Evolutionary conservation across 345 rosid species (phyloP).

Genomic region (Acer saccharum): DNA sequence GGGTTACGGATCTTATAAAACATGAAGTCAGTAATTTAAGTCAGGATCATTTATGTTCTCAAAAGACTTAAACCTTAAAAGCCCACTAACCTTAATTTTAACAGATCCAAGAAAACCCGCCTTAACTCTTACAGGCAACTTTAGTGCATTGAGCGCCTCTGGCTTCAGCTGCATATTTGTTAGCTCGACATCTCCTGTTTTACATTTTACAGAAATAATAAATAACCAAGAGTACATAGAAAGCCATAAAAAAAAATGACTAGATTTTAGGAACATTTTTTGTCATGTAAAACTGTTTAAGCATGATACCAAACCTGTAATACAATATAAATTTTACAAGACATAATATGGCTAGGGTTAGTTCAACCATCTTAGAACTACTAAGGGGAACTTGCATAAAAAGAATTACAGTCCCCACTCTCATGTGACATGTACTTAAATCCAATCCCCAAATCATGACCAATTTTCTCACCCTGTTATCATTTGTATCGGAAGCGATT

Average conservation of each 20-base stretch:
- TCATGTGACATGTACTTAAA: neutral
- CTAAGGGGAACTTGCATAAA: neutral
- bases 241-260: neutral
- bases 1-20: neutral
- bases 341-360: neutral
- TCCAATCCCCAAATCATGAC: neutral
- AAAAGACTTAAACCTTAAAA: neutral
- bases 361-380: neutral
- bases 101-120: slow-evolving; percentile 99
- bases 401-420: neutral
- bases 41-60: too few species aligned
- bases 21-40: neutral
- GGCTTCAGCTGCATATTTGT: slow-evolving; percentile 98
- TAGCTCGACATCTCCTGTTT: slow-evolving; percentile 88
- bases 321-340: neutral
- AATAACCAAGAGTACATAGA: neutral
- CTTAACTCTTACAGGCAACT: slow-evolving; percentile 96
- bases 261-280: neutral
- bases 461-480: neutral
- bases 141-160: slow-evolving; percentile 94
- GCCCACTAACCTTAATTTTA: slow-evolving; percentile 77
- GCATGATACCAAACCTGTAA: neutral
- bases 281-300: neutral
- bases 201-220: slow-evolving; percentile 15
- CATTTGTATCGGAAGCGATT: neutral